Base-by-base conservation (phyloP, 169 alveolate genomes). In the Babesia ovis region DNA sequence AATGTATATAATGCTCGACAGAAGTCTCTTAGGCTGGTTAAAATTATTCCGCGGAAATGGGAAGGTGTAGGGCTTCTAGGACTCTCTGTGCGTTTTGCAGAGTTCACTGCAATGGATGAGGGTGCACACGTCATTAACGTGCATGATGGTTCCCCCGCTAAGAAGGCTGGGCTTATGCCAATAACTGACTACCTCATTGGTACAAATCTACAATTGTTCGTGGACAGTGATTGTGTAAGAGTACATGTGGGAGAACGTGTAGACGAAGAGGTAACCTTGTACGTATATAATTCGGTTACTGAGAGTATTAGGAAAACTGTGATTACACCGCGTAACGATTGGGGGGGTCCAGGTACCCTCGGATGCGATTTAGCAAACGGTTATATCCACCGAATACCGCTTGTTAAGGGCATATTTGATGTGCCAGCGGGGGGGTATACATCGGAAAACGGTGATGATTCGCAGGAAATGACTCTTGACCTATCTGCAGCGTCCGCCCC, bases 31-130 rank as follows among this genome's bases (percentile, higher is more conserved):
- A 68, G 89, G 56, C 42, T 48, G 16, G 81, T 89, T 27, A 81
- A 69, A 34, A 72, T 89, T 16, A 64, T 35, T n/a, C 93, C 93
- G 14, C 80, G 70, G 39, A 89, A 81, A 62, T 89, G 93, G 93
- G 77, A 83, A 9, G 93, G 93, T 25, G 76, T 73, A 22, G 93
- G 93, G 27, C 68, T 89, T 8, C 50, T 89, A 58, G 93, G 93
- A 4, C 76, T 85, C 29, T 69, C 88, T 22, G 85, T 89, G 48
- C 76, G 72, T 31, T 89, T 71, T 35, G 90, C 79, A 27, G 73
- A 48, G 23, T 72, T 83, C 37, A 85, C 76, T 42, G 88, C 91
- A 14, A 62, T 89, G 85, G 79, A 85, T 50, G 91, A 89, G 73
- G 93, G 93, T 4, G 75, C 72, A 8, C 69, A 76, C 22, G 83